Evolutionary conservation across 2,329 filamentous ascomycete species (phyloP).

Genomic region (Pestalotiopsis sp.): DNA sequence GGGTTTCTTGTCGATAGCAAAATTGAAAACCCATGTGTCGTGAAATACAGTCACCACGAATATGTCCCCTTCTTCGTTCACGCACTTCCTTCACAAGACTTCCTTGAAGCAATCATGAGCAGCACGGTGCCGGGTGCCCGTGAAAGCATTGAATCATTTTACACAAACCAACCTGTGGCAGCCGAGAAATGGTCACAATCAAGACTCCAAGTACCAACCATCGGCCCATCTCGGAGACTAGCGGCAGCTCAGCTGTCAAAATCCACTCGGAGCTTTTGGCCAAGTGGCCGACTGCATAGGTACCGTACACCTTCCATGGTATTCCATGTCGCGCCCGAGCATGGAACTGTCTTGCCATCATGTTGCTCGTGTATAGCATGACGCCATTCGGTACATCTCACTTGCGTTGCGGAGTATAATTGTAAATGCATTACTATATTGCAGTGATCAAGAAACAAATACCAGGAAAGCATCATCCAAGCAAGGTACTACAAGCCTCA

Average conservation of each 20-base stretch:
- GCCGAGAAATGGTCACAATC: not conserved
- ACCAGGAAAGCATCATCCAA: too few relatives aligned
- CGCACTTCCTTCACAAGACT: not conserved
- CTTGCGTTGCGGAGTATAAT: too few relatives aligned
- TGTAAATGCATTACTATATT: too few relatives aligned
- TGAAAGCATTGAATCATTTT: not conserved
- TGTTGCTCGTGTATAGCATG: not conserved
- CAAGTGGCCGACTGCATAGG: not conserved
- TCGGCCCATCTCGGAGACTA: not conserved
- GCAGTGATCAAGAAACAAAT: too few relatives aligned
- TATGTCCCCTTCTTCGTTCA: not conserved
- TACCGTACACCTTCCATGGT: not conserved
- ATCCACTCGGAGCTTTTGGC: not conserved
- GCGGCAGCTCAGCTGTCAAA: not conserved
- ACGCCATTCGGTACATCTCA: too few relatives aligned
- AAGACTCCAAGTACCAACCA: not conserved
- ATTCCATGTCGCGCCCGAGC: not conserved
- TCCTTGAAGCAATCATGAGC: not conserved
- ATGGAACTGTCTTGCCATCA: not conserved
- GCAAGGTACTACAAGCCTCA: too few relatives aligned
- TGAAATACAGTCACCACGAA: not conserved
- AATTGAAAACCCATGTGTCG: not conserved
- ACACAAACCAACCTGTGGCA: not conserved
- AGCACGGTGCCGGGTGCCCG: not conserved
- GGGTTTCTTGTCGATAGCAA: not conserved